These are phyloP conservation scores for Penicillium italicum DNA, from an alignment of 2,329 filamentous ascomycete species.

Conservation along the genomic window DNA sequence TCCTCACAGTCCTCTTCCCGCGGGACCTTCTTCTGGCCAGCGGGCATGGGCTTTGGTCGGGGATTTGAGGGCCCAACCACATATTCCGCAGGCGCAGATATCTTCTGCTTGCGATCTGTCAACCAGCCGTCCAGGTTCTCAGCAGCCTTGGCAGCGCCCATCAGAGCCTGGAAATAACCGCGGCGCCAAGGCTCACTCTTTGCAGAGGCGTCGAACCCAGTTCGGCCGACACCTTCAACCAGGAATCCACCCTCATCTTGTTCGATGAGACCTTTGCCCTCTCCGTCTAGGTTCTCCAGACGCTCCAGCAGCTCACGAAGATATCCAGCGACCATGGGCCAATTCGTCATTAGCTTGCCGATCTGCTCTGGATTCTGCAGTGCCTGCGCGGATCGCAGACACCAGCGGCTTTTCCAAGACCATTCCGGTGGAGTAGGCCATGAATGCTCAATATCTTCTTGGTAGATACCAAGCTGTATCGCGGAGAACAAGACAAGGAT, in stretches of 20 bases:
- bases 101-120: constrained; percentile 61
- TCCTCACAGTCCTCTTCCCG: constrained; percentile 70
- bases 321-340: constrained; percentile 62
- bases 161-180: constrained; percentile 78
- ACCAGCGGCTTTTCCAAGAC: constrained; percentile 66
- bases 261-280: constrained; percentile 63
- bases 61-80: constrained; percentile 83
- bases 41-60: constrained; percentile 67
- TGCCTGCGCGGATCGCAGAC: constrained; percentile 62
- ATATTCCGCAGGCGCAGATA: constrained; percentile 68
- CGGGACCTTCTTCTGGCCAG: constrained; percentile 59
- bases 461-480: constrained; percentile 63
- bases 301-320: constrained; percentile 59
- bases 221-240: constrained; percentile 54
- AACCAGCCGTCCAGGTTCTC: constrained; percentile 81
- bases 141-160: constrained; percentile 70
- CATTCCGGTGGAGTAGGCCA: constrained; percentile 83
- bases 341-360: constrained; percentile 58
- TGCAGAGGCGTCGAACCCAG: constrained; percentile 64
- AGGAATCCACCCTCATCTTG: constrained; percentile 51
- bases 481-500: constrained; percentile 58
- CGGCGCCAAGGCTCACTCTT: constrained; percentile 82
- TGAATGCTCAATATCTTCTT: constrained; percentile 70
- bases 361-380: constrained; percentile 57
- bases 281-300: constrained; percentile 65